Evolutionary conservation across 2,329 filamentous ascomycete species (phyloP).

Genomic region (Ciborinia camelliae): DNA sequence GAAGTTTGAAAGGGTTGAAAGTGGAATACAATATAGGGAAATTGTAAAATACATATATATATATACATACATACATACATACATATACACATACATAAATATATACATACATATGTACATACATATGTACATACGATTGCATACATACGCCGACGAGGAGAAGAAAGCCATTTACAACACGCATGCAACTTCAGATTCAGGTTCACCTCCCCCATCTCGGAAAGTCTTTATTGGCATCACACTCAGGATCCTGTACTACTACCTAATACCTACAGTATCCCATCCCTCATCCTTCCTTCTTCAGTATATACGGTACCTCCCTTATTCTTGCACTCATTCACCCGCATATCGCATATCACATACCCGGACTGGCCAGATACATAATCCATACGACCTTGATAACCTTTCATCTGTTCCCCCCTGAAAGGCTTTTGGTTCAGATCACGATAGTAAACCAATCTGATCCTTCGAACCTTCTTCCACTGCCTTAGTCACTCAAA

Average conservation of each 20-base stretch:
- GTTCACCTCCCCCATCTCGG: neutral
- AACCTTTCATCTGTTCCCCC: neutral
- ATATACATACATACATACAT: neutral
- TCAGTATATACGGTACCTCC: neutral
- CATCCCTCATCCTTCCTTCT: neutral
- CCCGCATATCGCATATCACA: neutral
- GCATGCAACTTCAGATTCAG: neutral
- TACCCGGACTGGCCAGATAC: too few relatives aligned
- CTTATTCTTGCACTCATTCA: slow-evolving; percentile 1
- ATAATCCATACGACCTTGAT: neutral
- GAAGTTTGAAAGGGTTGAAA: neutral
- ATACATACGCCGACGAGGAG: neutral
- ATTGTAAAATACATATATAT: neutral
- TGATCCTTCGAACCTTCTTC: neutral
- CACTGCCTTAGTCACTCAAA: neutral
- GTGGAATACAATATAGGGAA: slow-evolving; percentile 4
- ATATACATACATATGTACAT: neutral
- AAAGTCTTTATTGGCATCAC: slow-evolving; percentile 4
- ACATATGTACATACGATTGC: neutral
- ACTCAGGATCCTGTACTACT: slow-evolving; percentile 10
- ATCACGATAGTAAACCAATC: slow-evolving; percentile 8
- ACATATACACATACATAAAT: neutral
- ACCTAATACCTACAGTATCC: neutral
- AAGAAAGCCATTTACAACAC: neutral
- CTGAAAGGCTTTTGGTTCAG: slow-evolving; percentile 8